Evolutionary conservation across 805 yeast species (phyloP).

Genomic region (Candida caryicola): DNA sequence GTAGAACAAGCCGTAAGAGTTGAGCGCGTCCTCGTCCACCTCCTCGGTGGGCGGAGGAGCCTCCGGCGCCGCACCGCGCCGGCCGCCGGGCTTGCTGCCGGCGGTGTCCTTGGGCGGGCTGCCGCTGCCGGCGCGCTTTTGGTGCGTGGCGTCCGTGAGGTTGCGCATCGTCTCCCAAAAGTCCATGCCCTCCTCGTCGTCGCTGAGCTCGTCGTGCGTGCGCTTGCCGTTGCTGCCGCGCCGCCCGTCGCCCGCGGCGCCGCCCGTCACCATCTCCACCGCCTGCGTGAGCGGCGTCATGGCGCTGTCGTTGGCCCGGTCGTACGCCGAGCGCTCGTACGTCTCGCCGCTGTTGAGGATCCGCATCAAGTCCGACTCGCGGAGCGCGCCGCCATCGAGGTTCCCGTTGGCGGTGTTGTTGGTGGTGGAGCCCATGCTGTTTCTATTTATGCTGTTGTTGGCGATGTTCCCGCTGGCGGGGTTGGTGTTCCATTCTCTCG

Average conservation of each 20-base stretch:
- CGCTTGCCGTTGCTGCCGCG: slow-evolving; percentile 7
- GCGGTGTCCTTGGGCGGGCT: not conserved
- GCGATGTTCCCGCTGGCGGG: slow-evolving; percentile 12
- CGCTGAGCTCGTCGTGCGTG: slow-evolving; percentile 21
- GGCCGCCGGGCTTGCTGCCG: not conserved
- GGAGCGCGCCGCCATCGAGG: not conserved
- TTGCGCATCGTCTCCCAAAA: slow-evolving; percentile 71
- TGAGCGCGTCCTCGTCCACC: slow-evolving; percentile 33
- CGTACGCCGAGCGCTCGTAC: not conserved
- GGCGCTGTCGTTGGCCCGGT: no score
- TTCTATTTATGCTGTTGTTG: not conserved
- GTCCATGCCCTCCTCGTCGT: slow-evolving; percentile 60
- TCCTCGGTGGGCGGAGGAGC: slow-evolving; percentile 15
- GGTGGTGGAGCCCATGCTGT: not conserved
- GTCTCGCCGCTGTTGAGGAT: not conserved
- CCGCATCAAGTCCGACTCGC: not conserved
- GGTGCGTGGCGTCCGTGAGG: slow-evolving; percentile 36
- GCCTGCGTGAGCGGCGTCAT: slow-evolving; percentile 42
- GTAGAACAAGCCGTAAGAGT: slow-evolving; percentile 38
- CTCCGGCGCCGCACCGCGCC: not conserved
- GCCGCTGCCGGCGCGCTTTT: not conserved
- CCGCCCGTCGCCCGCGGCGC: slow-evolving; percentile 18
- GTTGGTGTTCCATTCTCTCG: slow-evolving; percentile 42
- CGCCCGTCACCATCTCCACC: slow-evolving; percentile 37
- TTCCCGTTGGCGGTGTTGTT: not conserved